Evolutionary conservation across 179 eudicot genomes (phyloP), one percentile per base, ranked within the genome.

Genomic region (Pouteria campechiana): DNA sequence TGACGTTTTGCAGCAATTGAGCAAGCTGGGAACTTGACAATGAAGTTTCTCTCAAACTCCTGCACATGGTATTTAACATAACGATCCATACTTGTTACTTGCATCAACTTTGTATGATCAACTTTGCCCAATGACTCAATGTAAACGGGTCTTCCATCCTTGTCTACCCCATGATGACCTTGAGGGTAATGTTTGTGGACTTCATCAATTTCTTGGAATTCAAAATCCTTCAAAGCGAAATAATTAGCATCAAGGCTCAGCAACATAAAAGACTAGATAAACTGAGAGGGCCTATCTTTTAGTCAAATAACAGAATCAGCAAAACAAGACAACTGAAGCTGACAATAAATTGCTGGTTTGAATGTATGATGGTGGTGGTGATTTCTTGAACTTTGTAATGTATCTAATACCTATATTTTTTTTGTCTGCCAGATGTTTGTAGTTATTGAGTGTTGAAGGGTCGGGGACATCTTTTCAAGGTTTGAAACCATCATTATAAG

Each of bases 161-260:
- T 90, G 44, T 90, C 98, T 17, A 82, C 79, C 23, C 98, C 96
- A 32, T 90, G 98, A 62, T 90, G 79, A 52, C 98, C 98, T 44
- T 90, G 98, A 36, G 98, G 98, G 50, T 90, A 90, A 57, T 90
- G 56, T 70, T 86, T 65, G 2, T 72, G 50, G 14, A 90, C 94
- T 63, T 90, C 81, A 31, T 69, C 73, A 37, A 54, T 52, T 62
- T 90, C 98, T 32, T 64, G 60, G 68, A 90, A 90, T 1, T 79
- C 87, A 50, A 76, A 90, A 38, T 86, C 94, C 98, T 90, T 44
- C 6, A 32, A 32, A 30, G 61, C 46, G 22, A 28, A 1, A 42
- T 16, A 15, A 44, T 28, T 3, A 20, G 8, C 17, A 24, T 23
- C 24, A 31, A 15, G 11, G 22, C 4, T 36, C 40, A 36, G 24